phyloP scores from a whole-genome alignment of 768 basidiomycete genomes.

The Kwoniella pini region DNA sequence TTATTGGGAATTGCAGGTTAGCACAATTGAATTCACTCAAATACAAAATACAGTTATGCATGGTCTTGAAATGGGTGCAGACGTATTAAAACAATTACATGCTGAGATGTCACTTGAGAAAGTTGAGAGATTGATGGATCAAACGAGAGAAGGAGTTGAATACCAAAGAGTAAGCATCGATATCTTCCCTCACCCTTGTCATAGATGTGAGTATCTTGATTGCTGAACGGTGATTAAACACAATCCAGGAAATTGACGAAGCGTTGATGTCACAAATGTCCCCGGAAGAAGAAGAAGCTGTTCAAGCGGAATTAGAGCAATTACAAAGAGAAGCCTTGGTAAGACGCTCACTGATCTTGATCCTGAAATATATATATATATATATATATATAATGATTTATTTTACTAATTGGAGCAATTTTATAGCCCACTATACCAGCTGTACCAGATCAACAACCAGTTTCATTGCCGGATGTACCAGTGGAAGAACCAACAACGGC shows the following conservation, averaged over 20 bases:
- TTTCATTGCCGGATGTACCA: conserved; percentile 38
- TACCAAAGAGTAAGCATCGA: conserved; percentile 75
- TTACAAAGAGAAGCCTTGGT: conserved; percentile 60
- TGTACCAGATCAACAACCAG: conserved; percentile 31
- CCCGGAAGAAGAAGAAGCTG: conserved; percentile 88
- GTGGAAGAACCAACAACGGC: conserved; percentile 35
- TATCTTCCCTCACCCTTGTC: neutral
- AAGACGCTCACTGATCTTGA: too few species aligned
- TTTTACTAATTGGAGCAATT: neutral
- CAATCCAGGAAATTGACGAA: conserved; percentile 95
- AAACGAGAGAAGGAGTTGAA: conserved; percentile 86
- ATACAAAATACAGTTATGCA: conserved; percentile 89
- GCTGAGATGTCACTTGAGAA: conserved; percentile 86
- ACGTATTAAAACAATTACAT: conserved; percentile 90
- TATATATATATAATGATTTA: neutral
- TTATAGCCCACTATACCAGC: conserved; percentile 41
- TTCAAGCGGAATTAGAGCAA: conserved; percentile 74
- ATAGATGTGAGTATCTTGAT: too few species aligned
- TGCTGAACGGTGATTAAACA: neutral
- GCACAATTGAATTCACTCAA: conserved; percentile 93
- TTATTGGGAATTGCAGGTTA: conserved; percentile 67
- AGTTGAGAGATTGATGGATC: conserved; percentile 91
- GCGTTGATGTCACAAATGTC: conserved; percentile 79
- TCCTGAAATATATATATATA: too few species aligned
- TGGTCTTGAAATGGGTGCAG: conserved; percentile 89